These are phyloP conservation scores for Phytophthora parvispora DNA, from an alignment of 352 stramenopile species.

Conservation along the genomic window DNA sequence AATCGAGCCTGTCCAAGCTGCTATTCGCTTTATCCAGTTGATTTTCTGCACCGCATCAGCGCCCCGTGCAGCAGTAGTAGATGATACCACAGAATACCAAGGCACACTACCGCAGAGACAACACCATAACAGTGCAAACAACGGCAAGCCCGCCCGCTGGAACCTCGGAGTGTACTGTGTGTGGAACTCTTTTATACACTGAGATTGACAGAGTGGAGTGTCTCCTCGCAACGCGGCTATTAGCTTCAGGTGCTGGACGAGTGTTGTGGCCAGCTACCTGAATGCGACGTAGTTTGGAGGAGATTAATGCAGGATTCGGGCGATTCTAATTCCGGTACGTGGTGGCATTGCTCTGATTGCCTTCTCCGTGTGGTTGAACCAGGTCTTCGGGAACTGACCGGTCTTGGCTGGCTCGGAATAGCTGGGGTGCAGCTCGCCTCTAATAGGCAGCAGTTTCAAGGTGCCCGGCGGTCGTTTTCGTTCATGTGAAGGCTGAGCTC, in stretches of 20 bases:
- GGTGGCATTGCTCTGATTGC: neutral
- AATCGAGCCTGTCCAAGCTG: too few relatives aligned
- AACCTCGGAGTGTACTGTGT: slow-evolving; percentile 2
- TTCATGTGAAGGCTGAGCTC: slow-evolving; percentile 22
- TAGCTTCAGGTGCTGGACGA: neutral
- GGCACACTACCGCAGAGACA: neutral
- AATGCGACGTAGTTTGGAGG: neutral
- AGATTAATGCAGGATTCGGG: slow-evolving; percentile 11
- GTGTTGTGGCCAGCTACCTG: neutral
- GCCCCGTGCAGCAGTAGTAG: slow-evolving; percentile 5
- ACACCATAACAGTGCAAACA: slow-evolving; percentile 13
- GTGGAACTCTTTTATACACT: neutral
- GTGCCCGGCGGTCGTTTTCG: slow-evolving; percentile 32
- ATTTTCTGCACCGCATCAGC: neutral
- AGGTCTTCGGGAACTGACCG: slow-evolving; percentile 21
- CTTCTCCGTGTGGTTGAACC: slow-evolving; percentile 21
- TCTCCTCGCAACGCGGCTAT: too few relatives aligned
- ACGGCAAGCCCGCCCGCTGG: neutral
- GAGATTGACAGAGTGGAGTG: neutral
- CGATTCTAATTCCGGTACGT: slow-evolving; percentile 11
- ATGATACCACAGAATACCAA: neutral
- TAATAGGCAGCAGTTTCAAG: slow-evolving; percentile 34
- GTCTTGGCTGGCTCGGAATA: slow-evolving; percentile 20
- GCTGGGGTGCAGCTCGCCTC: neutral
- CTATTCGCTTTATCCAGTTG: neutral